A percentile compares a stretch with the other conserved stretches of the same genome.
phyloP scores from a whole-genome alignment of 1,284 basidiomycete genomes.

The Leccinum glutinopallens region DNA sequence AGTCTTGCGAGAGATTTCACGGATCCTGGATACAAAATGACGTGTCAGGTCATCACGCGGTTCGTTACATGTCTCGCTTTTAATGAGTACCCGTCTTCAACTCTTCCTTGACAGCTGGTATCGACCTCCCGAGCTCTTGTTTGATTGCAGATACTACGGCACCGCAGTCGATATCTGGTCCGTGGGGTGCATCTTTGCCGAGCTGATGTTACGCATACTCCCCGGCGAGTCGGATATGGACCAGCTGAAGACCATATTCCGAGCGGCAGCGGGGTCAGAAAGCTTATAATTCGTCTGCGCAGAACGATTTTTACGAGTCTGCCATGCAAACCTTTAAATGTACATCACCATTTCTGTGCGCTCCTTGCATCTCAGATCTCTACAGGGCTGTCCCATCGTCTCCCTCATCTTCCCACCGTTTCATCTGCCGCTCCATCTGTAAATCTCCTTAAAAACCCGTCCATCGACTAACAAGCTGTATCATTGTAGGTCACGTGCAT shows the following conservation, averaged over 20 bases:
- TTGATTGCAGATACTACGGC: slow-evolving; percentile 87
- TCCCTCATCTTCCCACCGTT: not conserved
- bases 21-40: slow-evolving; percentile 95
- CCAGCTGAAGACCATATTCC: slow-evolving; percentile 93
- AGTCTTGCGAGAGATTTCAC: slow-evolving; percentile 96
- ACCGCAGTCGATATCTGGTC: slow-evolving; percentile 93
- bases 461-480: slow-evolving; percentile 20
- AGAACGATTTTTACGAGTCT: slow-evolving; percentile 33
- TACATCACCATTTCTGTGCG: slow-evolving; percentile 12
- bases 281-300: slow-evolving; percentile 22
- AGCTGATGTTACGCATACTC: slow-evolving; percentile 93
- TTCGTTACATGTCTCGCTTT: slow-evolving; percentile 36
- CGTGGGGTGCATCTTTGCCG: slow-evolving; percentile 94
- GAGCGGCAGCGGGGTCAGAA: slow-evolving; percentile 53
- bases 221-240: slow-evolving; percentile 96
- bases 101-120: slow-evolving; percentile 82
- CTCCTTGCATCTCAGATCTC: slow-evolving; percentile 15
- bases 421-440: slow-evolving; percentile 16
- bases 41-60: slow-evolving; percentile 96
- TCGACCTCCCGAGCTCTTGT: slow-evolving; percentile 91
- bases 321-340: slow-evolving; percentile 33
- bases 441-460: slow-evolving; percentile 21
- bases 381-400: slow-evolving; percentile 8
- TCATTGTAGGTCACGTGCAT: slow-evolving; percentile 19
- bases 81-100: not conserved